Base-by-base conservation (phyloP, 495 filamentous ascomycete genomes). In the Lepraria neglecta region DNA sequence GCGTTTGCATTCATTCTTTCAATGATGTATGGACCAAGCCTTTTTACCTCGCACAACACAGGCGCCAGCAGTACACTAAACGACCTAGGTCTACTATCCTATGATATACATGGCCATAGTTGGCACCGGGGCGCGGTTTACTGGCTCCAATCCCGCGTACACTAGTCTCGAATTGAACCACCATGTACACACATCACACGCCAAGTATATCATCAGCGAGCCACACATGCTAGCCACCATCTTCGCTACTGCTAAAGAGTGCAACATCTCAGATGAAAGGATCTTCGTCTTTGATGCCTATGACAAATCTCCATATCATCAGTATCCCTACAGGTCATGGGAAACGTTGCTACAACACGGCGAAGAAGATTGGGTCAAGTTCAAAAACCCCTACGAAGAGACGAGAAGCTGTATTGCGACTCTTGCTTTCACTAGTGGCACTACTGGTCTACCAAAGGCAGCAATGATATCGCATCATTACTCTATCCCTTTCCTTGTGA, bases 1-100 rank as follows among this genome's bases (percentile, higher is more conserved):
- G 75, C 56, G 76, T 84, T 24, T 74, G 79, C 19, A 71, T 84
- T 27, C 80, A 84, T 60, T 80, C 82, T 1, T 84, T 82, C 72
- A 86, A 86, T 66, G 78, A 64, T 50, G 56, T 64, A 55, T 47
- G 44, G 35, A 42, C n/a, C 28, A 17, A 19, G 27, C 19, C 7
- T 38, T 6, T 51, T 14, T 52, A 24, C 31, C 10, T 48, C 19
- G 27, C 7, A 46, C 21, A 45, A 56, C 21, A 27, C 24, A 15
- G 38, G 38, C 5, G 2, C 12, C 31, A n/a, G 27, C 30, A 33
- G 44, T 31, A 31, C 35, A 38, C 48, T 52, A 60, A 44, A 17
- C 30, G 28, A 17, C 28, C 4, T 24, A 68, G 65, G 66, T 71
- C 44, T 68, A 66, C 21, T 73, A 72, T 48, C 65, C 65, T 2